These are phyloP conservation scores for Candida ovalis DNA, from an alignment of 805 yeast genomes.

Conservation along the genomic window DNA sequence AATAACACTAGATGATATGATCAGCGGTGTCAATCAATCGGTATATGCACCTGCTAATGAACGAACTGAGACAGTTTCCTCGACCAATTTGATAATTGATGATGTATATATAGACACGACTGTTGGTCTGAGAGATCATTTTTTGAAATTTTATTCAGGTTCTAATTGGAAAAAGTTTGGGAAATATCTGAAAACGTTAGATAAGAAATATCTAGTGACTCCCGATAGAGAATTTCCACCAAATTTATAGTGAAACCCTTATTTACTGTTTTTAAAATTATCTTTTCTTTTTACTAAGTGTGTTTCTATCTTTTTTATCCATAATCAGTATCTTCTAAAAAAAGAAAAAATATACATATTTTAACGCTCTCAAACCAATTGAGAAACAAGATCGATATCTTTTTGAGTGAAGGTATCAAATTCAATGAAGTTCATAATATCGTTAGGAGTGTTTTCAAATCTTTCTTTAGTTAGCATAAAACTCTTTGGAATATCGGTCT, in stretches of 20 bases:
- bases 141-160: neutral
- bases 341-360: neutral
- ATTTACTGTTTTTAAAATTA: neutral
- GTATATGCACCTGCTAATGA: neutral
- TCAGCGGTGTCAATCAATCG: neutral
- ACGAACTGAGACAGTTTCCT: neutral
- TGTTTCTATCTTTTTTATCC: neutral
- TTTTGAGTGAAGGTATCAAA: neutral
- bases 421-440: constrained; percentile 7
- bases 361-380: neutral
- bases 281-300: no score
- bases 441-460: constrained; percentile 13
- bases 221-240: neutral
- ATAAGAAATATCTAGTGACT: neutral
- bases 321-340: no score
- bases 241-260: neutral
- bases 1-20: neutral
- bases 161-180: neutral
- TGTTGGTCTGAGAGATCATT: neutral
- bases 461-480: constrained; percentile 22
- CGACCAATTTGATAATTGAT: neutral
- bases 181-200: neutral
- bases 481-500: constrained; percentile 18
- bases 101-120: neutral
- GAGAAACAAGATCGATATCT: neutral